phyloP scores from a whole-genome alignment of 768 basidiomycete genomes.

The Amanita fuliginea region DNA sequence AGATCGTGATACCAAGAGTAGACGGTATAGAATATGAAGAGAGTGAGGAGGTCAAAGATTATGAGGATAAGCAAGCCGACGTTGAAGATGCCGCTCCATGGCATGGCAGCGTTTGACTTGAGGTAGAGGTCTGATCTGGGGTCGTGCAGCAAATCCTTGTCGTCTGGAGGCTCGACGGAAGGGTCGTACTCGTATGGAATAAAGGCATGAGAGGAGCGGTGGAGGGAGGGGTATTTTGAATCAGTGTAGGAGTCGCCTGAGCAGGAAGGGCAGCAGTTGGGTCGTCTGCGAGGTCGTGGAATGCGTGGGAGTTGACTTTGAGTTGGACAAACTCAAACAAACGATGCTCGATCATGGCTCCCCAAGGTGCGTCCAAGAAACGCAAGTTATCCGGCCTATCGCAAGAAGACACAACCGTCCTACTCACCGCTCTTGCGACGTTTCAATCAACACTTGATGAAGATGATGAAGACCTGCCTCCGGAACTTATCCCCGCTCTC shows the following conservation, averaged over 20 bases:
- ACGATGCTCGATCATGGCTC: no score
- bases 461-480: no score
- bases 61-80: conserved; percentile 57
- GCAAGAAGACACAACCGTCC: no score
- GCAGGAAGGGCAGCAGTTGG: conserved; percentile 24
- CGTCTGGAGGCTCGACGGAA: conserved; percentile 43
- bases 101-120: conserved; percentile 20
- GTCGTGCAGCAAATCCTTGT: conserved; percentile 72
- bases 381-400: no score
- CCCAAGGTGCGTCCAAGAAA: no score
- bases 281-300: conserved; percentile 48
- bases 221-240: conserved; percentile 50
- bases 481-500: no score
- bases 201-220: conserved; percentile 23
- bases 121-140: conserved; percentile 25
- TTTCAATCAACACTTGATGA: no score
- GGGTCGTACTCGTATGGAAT: conserved; percentile 70
- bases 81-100: conserved; percentile 48
- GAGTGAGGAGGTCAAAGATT: conserved; percentile 44
- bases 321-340: no score
- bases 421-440: no score
- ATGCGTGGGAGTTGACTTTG: no score
- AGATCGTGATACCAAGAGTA: conserved; percentile 32
- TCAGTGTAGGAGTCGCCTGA: conserved; percentile 34
- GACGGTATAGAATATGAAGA: conserved; percentile 83